Evolutionary conservation across 805 yeast genomes (phyloP).

Genomic region (Spathaspora gorwiae): DNA sequence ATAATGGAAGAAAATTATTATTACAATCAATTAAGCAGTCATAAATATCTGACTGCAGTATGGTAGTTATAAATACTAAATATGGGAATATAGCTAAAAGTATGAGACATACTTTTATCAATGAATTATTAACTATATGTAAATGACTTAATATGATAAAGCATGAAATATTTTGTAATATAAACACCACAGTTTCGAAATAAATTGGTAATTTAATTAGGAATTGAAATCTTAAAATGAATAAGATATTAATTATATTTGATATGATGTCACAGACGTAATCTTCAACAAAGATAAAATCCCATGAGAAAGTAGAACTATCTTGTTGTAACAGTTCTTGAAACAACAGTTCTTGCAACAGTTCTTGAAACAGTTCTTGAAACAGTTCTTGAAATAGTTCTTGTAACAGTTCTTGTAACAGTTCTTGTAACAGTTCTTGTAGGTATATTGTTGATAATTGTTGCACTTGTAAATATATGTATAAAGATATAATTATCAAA

Average conservation of each 20-base stretch:
- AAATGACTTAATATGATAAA: neutral
- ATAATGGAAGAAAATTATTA: slow-evolving; percentile 31
- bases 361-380: too few species aligned
- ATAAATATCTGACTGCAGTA: slow-evolving; percentile 1
- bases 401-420: too few species aligned
- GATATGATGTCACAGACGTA: slow-evolving; percentile 19
- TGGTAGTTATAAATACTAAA: slow-evolving; percentile 7
- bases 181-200: slow-evolving; percentile 19
- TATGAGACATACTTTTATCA: slow-evolving; percentile 1
- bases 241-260: slow-evolving; percentile 23
- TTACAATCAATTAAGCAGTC: slow-evolving; percentile 19
- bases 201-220: slow-evolving; percentile 6
- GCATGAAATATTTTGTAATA: slow-evolving; percentile 16
- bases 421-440: too few species aligned
- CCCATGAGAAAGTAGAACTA: neutral
- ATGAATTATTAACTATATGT: neutral
- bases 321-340: too few species aligned
- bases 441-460: neutral
- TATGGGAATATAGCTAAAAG: slow-evolving; percentile 12
- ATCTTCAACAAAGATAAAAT: slow-evolving; percentile 8
- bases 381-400: too few species aligned
- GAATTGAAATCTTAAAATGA: slow-evolving; percentile 22
- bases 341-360: too few species aligned
- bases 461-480: neutral
- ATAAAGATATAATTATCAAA: slow-evolving; percentile 4